Conservation (phyloP, 805 yeast genomes). For the Suhomyces tanzawaensis region DNA sequence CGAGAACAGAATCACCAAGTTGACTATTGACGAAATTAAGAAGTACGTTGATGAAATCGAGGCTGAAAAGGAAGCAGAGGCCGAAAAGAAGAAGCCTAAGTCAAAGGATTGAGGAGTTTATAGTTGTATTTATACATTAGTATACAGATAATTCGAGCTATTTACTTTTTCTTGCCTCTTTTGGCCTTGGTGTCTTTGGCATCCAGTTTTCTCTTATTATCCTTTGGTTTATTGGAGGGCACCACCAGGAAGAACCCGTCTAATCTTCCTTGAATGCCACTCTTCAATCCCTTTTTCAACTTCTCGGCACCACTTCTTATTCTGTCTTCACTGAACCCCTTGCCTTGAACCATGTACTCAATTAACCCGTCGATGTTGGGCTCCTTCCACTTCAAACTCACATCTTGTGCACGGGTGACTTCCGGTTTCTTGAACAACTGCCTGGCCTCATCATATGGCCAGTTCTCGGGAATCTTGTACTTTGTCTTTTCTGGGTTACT, state of each 20-base stretch:
- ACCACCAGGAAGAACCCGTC: constrained; percentile 86
- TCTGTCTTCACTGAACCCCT: constrained; percentile 92
- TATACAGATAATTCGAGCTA: too few relatives aligned
- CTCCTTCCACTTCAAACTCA: constrained; percentile 79
- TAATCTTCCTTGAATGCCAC: constrained; percentile 85
- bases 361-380: constrained; percentile 86
- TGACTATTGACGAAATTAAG: constrained; percentile 71
- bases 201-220: constrained; percentile 31
- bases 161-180: constrained; percentile 20
- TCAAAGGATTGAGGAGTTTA: constrained; percentile 9
- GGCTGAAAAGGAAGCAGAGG: constrained; percentile 81
- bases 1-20: constrained; percentile 52
- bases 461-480: constrained; percentile 85
- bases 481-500: constrained; percentile 56
- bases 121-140: too few relatives aligned
- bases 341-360: constrained; percentile 77
- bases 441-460: constrained; percentile 91
- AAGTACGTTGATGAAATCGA: constrained; percentile 78
- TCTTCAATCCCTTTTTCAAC: constrained; percentile 75
- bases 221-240: constrained; percentile 40
- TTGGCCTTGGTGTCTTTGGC: constrained; percentile 31
- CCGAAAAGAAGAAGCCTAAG: constrained; percentile 62
- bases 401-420: constrained; percentile 56
- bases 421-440: constrained; percentile 83
- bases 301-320: constrained; percentile 84